Conservation (phyloP, 495 filamentous ascomycete genomes). For the Penicillium angulare region DNA sequence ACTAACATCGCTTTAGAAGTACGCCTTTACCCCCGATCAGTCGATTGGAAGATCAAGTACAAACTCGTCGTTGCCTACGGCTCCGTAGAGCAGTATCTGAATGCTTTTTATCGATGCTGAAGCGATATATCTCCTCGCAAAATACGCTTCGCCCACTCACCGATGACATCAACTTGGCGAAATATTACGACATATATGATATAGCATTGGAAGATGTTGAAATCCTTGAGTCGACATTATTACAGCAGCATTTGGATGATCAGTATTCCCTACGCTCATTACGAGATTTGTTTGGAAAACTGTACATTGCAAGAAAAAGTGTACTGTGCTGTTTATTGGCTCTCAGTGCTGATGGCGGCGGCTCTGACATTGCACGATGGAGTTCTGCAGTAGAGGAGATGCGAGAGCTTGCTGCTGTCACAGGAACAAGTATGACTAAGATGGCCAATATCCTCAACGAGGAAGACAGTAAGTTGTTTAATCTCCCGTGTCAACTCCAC, state of each 20-base stretch:
- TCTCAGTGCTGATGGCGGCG: constrained; percentile 80
- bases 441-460: constrained; percentile 74
- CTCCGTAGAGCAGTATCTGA: constrained; percentile 72
- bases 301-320: constrained; percentile 77
- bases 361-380: constrained; percentile 78
- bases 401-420: constrained; percentile 56
- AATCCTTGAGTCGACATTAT: constrained; percentile 60
- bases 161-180: constrained; percentile 76
- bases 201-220: constrained; percentile 74
- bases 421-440: constrained; percentile 49
- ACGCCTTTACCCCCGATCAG: constrained; percentile 82
- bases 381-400: constrained; percentile 75
- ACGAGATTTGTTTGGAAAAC: constrained; percentile 73
- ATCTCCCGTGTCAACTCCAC: background rate
- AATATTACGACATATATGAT: constrained; percentile 91
- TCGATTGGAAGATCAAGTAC: constrained; percentile 73
- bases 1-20: constrained; percentile 53
- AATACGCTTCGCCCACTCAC: constrained; percentile 66
- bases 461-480: constrained; percentile 67
- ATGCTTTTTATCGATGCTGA: constrained; percentile 66
- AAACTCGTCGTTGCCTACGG: constrained; percentile 73
- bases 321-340: constrained; percentile 84
- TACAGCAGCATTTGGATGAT: constrained; percentile 65
- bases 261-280: constrained; percentile 75
- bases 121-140: constrained; percentile 65